Evolutionary conservation across 2,329 filamentous ascomycete species (phyloP).

Genomic region (Cordyceps javanica): DNA sequence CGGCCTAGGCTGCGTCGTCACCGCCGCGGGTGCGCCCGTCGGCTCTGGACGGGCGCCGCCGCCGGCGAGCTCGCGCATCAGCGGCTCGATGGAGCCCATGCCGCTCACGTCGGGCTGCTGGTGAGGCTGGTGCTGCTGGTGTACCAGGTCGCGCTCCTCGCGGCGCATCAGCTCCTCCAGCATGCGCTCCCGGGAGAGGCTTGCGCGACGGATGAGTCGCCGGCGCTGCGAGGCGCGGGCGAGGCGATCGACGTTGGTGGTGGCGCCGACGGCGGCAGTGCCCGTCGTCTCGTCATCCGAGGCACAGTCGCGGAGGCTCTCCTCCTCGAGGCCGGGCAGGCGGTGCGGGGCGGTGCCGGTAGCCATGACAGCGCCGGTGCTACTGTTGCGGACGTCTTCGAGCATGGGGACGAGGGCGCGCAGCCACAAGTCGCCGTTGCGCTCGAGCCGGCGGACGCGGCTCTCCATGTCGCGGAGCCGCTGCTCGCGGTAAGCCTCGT

Average conservation of each 20-base stretch:
- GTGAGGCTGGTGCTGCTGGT: slow-evolving; percentile 11
- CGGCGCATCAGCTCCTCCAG: slow-evolving; percentile 23
- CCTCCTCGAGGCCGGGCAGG: slow-evolving; percentile 11
- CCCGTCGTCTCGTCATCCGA: slow-evolving; percentile 27
- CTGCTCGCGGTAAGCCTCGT: slow-evolving; percentile 35
- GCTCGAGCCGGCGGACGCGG: slow-evolving; percentile 40
- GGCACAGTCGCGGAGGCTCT: slow-evolving; percentile 21
- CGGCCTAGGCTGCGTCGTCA: not conserved
- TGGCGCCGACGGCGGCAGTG: not conserved
- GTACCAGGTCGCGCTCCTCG: slow-evolving; percentile 5
- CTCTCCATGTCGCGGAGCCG: slow-evolving; percentile 42
- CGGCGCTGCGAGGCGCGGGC: slow-evolving; percentile 13
- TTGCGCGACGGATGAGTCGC: slow-evolving; percentile 20
- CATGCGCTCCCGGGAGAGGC: slow-evolving; percentile 24
- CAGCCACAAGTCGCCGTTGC: slow-evolving; percentile 40
- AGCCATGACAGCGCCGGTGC: not conserved
- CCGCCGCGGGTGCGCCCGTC: not conserved
- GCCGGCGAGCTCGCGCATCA: slow-evolving; percentile 38
- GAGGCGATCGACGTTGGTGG: slow-evolving; percentile 8
- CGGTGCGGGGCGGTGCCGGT: no score
- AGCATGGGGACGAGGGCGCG: slow-evolving; percentile 39
- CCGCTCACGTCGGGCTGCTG: slow-evolving; percentile 26
- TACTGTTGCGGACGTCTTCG: slow-evolving; percentile 30
- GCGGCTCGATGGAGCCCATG: slow-evolving; percentile 35
- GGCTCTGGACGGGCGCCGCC: slow-evolving; percentile 1